Percentiles rank a stretch among this genome's conserved stretches.
Evolutionary conservation across 768 basidiomycete species (phyloP).

Genomic region (Crepidotus variabilis): DNA sequence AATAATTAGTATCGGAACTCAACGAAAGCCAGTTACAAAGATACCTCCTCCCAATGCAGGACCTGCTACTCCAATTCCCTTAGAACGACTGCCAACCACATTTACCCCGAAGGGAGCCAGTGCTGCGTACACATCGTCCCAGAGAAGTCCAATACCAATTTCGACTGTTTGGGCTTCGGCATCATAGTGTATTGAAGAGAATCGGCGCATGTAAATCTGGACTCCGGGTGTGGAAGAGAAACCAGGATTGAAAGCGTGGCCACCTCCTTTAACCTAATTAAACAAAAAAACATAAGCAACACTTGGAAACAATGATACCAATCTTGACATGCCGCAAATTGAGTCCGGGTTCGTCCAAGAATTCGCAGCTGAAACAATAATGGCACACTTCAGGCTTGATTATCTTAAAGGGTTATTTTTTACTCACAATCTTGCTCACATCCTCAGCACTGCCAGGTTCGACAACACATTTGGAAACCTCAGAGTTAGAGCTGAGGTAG

Average conservation of each 20-base stretch:
- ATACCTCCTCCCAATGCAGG: conserved; percentile 55
- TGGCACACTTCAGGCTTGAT: not conserved
- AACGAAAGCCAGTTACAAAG: conserved; percentile 17
- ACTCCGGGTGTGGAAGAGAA: conserved; percentile 61
- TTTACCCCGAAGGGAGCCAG: conserved; percentile 45
- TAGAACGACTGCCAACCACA: conserved; percentile 56
- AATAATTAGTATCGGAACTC: conserved; percentile 26
- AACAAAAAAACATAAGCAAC: not conserved
- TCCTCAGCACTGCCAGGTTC: not conserved
- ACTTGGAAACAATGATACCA: not conserved
- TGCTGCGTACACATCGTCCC: conserved; percentile 61
- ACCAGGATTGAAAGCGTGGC: conserved; percentile 50
- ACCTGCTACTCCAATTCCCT: conserved; percentile 59
- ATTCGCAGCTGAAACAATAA: not conserved
- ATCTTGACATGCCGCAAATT: not conserved
- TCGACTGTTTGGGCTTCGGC: conserved; percentile 32
- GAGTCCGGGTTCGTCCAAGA: not conserved
- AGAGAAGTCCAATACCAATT: conserved; percentile 47
- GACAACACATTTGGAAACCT: not conserved
- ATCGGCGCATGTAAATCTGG: conserved; percentile 51
- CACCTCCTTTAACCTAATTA: conserved; percentile 57
- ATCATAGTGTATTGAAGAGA: conserved; percentile 44
- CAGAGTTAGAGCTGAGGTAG: not conserved
- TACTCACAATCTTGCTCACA: not conserved
- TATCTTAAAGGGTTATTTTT: not conserved